Percentiles rank a stretch among this genome's conserved stretches.
These are phyloP conservation scores for Adiantum capillusveneris DNA, from an alignment of 75 land plant species.

Conservation along the genomic window DNA sequence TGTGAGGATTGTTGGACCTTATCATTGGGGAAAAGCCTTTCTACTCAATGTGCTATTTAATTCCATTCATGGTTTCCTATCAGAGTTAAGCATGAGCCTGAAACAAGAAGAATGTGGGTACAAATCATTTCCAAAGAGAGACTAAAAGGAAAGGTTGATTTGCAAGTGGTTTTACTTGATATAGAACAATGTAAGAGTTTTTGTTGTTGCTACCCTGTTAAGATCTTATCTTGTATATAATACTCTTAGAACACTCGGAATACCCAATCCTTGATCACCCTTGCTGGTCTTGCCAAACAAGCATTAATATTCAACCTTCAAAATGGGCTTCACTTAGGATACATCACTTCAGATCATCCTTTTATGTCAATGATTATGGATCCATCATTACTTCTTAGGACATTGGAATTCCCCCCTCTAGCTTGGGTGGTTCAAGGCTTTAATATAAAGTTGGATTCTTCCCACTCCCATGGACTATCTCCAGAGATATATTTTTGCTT, in stretches of 20 bases:
- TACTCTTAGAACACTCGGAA: constrained; percentile 41
- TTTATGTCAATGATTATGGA: constrained; percentile 18
- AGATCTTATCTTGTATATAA: constrained; percentile 49
- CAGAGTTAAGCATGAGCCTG: constrained; percentile 39
- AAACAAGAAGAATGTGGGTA: constrained; percentile 44
- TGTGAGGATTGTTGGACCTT: constrained; percentile 38
- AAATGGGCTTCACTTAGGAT: constrained; percentile 41
- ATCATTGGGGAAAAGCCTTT: constrained; percentile 48
- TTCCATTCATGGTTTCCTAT: constrained; percentile 38
- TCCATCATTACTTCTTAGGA: constrained; percentile 35
- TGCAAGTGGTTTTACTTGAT: constrained; percentile 27
- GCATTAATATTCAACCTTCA: constrained; percentile 44
- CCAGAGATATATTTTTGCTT: constrained; percentile 32
- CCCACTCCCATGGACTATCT: constrained; percentile 35
- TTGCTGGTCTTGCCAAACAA: constrained; percentile 42
- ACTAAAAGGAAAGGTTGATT: constrained; percentile 23
- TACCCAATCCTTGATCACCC: constrained; percentile 39
- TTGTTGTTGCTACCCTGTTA: constrained; percentile 34
- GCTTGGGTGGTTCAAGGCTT: constrained; percentile 52
- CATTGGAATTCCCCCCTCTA: constrained; percentile 41
- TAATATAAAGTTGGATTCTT: constrained; percentile 30
- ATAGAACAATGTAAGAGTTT: constrained; percentile 45
- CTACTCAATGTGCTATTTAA: constrained; percentile 38
- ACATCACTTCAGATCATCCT: constrained; percentile 6
- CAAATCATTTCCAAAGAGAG: constrained; percentile 27